Evolutionary conservation across 345 rosid genomes (phyloP), one percentile per base, ranked within the genome.

Genomic region (Toxicodendron radicans): DNA sequence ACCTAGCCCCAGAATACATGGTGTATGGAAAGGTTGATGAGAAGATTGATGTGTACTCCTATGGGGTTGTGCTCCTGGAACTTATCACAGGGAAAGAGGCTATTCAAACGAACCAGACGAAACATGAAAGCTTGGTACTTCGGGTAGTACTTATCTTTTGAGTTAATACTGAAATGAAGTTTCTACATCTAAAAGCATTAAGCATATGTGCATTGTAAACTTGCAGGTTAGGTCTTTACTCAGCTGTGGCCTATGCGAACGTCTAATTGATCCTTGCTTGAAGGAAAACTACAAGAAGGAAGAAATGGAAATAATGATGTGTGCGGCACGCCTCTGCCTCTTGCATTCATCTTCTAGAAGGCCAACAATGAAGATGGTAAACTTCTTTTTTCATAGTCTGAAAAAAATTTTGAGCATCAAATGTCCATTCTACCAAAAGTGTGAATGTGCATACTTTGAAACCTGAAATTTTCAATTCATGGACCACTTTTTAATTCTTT

Each of bases 61-160:
- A 68, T 61, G 88, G 86, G 46, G 83, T 85, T 73, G 85, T 83
- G 68, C 86, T 85, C 16, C 82, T 83, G 64, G 88, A 85, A 67
- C 88, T 83, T 24, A 81, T 85, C 48, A 73, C 83, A 10, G 88
- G 84, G 59, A 79, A 74, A 73, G 81, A 79, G 11, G 83, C 81
- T 10, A 77, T 75, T 76, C 85, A 69, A 53, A 53, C 52, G 18
- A 81, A 75, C 74, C 78, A 69, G 70, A 63, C 32, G 23, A 81
- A 68, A 53, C 77, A 56, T n/a, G 83, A 77, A 79, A 76, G 85
- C 81, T 81, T 77, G 32, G 85, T 84, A 35, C 79, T 81, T 35
- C 64, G 85, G 87, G 87, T 84, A 81, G 66, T 52, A 53, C 58
- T 51, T 59, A 30, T 21, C 41, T 53, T 43, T n/a, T 16, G n/a